These are phyloP conservation scores for Vigna radiata DNA, from an alignment of 306 rosid species.

Conservation along the genomic window DNA sequence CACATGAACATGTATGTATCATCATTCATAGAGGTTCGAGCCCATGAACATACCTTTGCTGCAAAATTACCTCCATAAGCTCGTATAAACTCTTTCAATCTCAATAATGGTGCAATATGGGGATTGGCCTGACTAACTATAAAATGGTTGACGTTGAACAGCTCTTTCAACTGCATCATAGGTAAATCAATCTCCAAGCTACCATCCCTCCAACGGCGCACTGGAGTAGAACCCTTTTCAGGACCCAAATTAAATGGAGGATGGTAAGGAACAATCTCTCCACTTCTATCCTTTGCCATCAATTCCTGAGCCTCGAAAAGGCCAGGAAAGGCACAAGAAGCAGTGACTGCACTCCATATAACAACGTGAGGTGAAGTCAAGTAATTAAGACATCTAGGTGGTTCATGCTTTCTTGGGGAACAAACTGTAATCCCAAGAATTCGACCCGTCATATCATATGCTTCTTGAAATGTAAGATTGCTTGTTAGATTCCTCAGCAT, in stretches of 20 bases:
- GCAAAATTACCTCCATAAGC: conserved; percentile 92
- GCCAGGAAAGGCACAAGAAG: conserved; percentile 98
- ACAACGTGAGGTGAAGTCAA: conserved; percentile 98
- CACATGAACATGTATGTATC: conserved; percentile 2
- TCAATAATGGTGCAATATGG: conserved; percentile 90
- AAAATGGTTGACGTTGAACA: conserved; percentile 95
- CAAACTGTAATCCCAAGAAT: conserved; percentile 96
- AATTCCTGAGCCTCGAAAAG: conserved; percentile 98
- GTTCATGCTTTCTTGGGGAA: conserved; percentile 96
- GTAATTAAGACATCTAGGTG: conserved; percentile 98
- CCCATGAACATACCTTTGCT: conserved; percentile 74
- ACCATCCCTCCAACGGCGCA: conserved; percentile 97
- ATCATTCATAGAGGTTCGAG: conserved; percentile 19
- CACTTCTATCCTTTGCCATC: conserved; percentile 97
- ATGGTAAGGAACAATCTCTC: conserved; percentile 94
- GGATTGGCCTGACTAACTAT: conserved; percentile 99
- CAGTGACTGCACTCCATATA: conserved; percentile 99
- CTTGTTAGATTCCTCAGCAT: conserved; percentile 89
- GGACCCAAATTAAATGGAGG: conserved; percentile 95
- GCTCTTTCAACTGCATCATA: conserved; percentile 93
- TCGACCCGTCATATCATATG: conserved; percentile 95
- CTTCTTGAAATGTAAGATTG: conserved; percentile 97
- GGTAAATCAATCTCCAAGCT: conserved; percentile 98
- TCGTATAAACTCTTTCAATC: conserved; percentile 87
- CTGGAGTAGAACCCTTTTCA: conserved; percentile 80